Evolutionary conservation across 129 eudicot species (phyloP), one percentile per base, ranked within the genome.

Genomic region (Tagetes patula): DNA sequence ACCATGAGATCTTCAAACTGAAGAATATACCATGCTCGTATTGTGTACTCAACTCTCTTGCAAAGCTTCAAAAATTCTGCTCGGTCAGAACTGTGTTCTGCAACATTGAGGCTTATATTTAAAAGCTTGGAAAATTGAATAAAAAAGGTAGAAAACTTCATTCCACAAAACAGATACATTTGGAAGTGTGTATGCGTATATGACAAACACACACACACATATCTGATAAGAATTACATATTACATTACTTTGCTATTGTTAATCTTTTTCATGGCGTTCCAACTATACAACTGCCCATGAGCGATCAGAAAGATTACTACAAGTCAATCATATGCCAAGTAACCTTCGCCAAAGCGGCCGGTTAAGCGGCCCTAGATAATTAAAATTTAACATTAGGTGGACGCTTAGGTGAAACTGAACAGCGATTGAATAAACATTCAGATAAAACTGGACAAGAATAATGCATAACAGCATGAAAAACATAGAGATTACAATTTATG

Each of bases 1-100:
- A 93, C 98, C 98, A 93, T 93, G 70, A 93, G 94, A 88, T 93
- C 98, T 84, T 93, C 98, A 73, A 93, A 93, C 58, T 93, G 98
- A 32, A 93, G 82, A 75, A 85, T 86, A 87, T 93, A 93, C 98
- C 98, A 93, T 47, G 98, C 98, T 53, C 96, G 85, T 58, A 93
- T 81, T 5, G 98, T 89, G 86, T 93, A 93, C 81, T 93, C 96
- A 6, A 89, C 88, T 79, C 98, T 81, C 87, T 93, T 93, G 81
- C 96, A 93, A 36, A 93, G 91, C 87, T 89, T 93, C 78, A 93
- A 74, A 74, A 89, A 93, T 71, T 93, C 98, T 69, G 88, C 79
- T 37, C 95, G 85, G 68, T 93, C 98, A 55, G 84, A 66, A 60
- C 87, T 84, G 47, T 87, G 98, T 65, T 93, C 98, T 89, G 95